Conservation (phyloP, 2,329 filamentous ascomycete genomes). For the Aspergillus sergii region DNA sequence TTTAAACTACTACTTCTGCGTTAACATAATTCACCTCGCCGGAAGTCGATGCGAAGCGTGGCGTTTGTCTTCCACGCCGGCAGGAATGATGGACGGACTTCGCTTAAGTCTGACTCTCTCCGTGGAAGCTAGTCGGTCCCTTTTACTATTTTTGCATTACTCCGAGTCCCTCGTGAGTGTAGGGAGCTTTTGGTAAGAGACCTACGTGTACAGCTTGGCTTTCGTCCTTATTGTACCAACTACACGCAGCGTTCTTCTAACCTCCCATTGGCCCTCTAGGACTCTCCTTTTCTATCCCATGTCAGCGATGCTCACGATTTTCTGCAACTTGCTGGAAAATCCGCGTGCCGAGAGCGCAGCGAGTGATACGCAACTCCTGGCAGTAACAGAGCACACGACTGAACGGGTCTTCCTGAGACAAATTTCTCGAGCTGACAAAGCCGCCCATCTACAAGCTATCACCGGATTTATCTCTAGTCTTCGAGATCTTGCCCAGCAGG, state of each 20-base stretch:
- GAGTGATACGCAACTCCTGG: background rate
- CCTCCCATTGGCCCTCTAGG: too few relatives aligned
- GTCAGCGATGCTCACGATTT: slow-evolving; percentile 52
- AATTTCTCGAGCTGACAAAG: background rate
- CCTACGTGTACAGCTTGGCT: background rate
- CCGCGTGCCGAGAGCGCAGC: slow-evolving; percentile 28
- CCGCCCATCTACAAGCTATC: background rate
- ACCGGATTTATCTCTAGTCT: background rate
- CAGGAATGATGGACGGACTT: slow-evolving; percentile 40
- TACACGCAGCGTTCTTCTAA: background rate
- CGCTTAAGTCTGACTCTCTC: slow-evolving; percentile 52
- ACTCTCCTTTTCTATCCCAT: slow-evolving; percentile 50
- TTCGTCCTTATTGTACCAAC: background rate
- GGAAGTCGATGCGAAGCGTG: slow-evolving; percentile 48
- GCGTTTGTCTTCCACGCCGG: slow-evolving; percentile 24
- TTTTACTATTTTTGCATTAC: slow-evolving; percentile 44
- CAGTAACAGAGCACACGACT: background rate
- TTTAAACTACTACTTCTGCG: slow-evolving; percentile 54
- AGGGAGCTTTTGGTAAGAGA: background rate
- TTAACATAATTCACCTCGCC: slow-evolving; percentile 54
- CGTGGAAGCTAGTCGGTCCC: slow-evolving; percentile 54
- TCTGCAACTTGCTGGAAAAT: slow-evolving; percentile 52
- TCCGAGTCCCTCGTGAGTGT: background rate
- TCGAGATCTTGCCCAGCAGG: background rate
- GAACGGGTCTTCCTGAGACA: background rate